phyloP scores from a whole-genome alignment of 1,284 basidiomycete genomes.

The Pulveroboletus sp. region DNA sequence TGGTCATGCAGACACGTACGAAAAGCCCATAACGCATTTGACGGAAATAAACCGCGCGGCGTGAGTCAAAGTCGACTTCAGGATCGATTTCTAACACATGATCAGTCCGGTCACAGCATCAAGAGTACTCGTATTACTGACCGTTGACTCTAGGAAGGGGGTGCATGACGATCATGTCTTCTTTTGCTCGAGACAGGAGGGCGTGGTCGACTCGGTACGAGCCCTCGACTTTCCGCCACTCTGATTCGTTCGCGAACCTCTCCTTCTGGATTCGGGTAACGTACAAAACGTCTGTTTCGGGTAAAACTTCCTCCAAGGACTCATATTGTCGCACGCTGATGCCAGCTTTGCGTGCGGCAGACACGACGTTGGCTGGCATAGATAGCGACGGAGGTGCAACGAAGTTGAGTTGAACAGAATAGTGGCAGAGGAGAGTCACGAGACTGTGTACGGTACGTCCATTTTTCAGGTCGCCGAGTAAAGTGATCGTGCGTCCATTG shows the following conservation, averaged over 20 bases:
- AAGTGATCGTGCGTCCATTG: conserved; percentile 93
- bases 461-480: conserved; percentile 97
- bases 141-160: conserved; percentile 92
- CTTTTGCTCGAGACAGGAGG: conserved; percentile 87
- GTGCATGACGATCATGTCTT: conserved; percentile 98
- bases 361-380: conserved; percentile 89
- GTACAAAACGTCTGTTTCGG: conserved; percentile 95
- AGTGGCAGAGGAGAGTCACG: conserved; percentile 89
- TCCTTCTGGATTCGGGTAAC: conserved; percentile 97
- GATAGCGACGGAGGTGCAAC: conserved; percentile 89
- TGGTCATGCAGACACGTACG: conserved; percentile 53
- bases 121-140: conserved; percentile 36
- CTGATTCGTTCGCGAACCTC: conserved; percentile 79
- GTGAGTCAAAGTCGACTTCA: conserved; percentile 96
- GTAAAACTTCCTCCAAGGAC: conserved; percentile 87
- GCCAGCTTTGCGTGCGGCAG: conserved; percentile 83
- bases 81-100: conserved; percentile 83
- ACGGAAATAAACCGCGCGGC: conserved; percentile 95
- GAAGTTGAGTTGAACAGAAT: conserved; percentile 95
- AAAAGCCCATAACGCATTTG: conserved; percentile 99
- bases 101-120: conserved; percentile 1
- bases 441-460: conserved; percentile 97
- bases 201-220: conserved; percentile 95
- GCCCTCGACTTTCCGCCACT: conserved; percentile 92
- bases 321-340: conserved; percentile 79